Percentiles rank a stretch among this genome's conserved stretches.
Conservation (phyloP, 495 filamentous ascomycete species). For the Elasticomyces elasticus region DNA sequence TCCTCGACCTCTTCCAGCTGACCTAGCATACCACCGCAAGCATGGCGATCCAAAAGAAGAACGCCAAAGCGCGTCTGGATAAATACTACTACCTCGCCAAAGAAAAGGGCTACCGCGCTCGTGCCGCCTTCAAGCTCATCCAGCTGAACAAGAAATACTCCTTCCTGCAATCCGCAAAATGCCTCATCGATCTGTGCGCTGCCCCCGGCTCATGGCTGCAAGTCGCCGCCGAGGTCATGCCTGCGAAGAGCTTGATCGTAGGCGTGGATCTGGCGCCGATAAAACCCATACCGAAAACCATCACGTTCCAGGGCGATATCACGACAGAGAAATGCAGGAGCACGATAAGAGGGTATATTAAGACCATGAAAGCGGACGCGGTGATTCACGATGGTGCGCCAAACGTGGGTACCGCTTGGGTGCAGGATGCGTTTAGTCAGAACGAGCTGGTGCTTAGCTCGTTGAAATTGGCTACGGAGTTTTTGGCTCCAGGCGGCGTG, state of each 20-base stretch:
- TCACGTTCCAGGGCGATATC: constrained; percentile 95
- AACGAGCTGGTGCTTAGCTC: constrained; percentile 89
- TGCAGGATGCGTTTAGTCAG: constrained; percentile 96
- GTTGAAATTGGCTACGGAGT: constrained; percentile 88
- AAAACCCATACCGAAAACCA: constrained; percentile 85
- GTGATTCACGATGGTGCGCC: constrained; percentile 98
- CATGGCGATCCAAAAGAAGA: constrained; percentile 99
- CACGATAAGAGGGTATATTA: constrained; percentile 82
- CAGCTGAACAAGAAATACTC: constrained; percentile 98
- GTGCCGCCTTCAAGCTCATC: constrained; percentile 96
- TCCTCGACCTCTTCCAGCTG: neutral
- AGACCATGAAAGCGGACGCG: constrained; percentile 94
- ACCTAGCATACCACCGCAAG: neutral
- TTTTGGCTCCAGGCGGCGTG: constrained; percentile 76
- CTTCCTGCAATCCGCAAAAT: constrained; percentile 92
- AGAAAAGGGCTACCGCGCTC: constrained; percentile 93
- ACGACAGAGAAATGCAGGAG: constrained; percentile 92
- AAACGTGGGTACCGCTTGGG: constrained; percentile 96
- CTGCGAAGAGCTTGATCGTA: constrained; percentile 76
- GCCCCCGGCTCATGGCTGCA: constrained; percentile 98
- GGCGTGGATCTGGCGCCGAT: constrained; percentile 94
- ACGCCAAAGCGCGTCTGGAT: constrained; percentile 97
- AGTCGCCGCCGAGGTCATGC: constrained; percentile 94
- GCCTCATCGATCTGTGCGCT: constrained; percentile 92
- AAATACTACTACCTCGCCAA: constrained; percentile 92